Percentiles rank a stretch among this genome's conserved stretches.
Evolutionary conservation across 192 early-diverging fungal species (phyloP).

Genomic region (Umbelopsis isabellina): DNA sequence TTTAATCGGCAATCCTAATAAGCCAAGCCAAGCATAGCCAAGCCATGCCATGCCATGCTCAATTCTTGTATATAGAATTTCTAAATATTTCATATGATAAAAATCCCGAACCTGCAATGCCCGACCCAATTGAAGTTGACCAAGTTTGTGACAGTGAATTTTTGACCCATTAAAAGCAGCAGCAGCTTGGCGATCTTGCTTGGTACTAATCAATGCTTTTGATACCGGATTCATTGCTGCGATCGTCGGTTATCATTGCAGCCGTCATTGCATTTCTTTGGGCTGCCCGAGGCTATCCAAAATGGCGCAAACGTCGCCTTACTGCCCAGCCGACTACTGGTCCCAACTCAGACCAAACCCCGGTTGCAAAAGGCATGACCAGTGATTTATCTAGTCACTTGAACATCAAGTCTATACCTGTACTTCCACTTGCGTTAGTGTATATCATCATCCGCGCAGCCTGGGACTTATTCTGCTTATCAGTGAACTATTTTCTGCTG

Average conservation of each 20-base stretch:
- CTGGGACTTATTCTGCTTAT: constrained; percentile 10
- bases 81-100: too few species aligned
- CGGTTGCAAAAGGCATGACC: neutral
- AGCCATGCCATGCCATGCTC: too few species aligned
- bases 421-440: neutral
- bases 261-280: constrained; percentile 15
- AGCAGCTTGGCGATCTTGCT: neutral
- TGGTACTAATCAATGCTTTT: neutral
- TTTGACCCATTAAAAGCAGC: too few species aligned
- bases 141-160: too few species aligned
- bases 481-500: constrained; percentile 5
- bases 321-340: neutral
- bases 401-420: constrained; percentile 8
- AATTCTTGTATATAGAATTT: too few species aligned
- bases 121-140: too few species aligned
- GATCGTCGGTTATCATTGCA: neutral
- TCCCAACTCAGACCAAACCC: neutral
- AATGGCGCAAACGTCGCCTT: constrained; percentile 3
- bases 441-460: constrained; percentile 7
- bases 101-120: too few species aligned
- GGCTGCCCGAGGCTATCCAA: constrained; percentile 14
- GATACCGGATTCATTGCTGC: neutral
- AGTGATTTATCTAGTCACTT: neutral
- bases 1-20: neutral
- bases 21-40: neutral